Percentiles rank a stretch among this genome's conserved stretches.
phyloP scores from a whole-genome alignment of 2,329 filamentous ascomycete species.

The Diatrype stigma region DNA sequence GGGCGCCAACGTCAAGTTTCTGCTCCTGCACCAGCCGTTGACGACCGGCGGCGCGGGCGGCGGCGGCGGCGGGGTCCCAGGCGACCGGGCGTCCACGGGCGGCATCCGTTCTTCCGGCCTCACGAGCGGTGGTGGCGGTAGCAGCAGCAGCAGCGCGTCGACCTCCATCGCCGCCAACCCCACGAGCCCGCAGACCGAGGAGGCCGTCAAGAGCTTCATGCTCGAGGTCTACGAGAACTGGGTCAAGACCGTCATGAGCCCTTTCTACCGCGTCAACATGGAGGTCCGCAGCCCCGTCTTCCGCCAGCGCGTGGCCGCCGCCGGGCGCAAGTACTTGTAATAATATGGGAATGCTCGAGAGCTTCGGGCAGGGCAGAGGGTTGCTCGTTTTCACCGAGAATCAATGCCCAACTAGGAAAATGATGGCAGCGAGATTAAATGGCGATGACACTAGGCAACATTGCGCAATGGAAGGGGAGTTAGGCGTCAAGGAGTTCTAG shows the following conservation, averaged over 20 bases:
- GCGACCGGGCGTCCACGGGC: not conserved
- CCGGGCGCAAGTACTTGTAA: conserved; percentile 88
- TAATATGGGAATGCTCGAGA: not conserved
- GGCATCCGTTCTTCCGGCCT: not conserved
- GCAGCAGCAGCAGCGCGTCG: conserved; percentile 32
- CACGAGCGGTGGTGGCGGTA: conserved; percentile 7
- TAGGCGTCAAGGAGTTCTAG: not conserved
- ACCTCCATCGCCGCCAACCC: conserved; percentile 81
- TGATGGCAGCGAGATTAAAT: too few species aligned
- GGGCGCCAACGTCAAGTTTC: conserved; percentile 86
- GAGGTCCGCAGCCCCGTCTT: conserved; percentile 86
- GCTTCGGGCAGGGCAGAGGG: too few species aligned
- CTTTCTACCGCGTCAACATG: conserved; percentile 85
- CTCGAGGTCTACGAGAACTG: conserved; percentile 93
- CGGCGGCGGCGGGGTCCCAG: conserved; percentile 13
- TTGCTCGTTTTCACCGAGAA: too few species aligned
- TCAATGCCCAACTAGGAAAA: not conserved
- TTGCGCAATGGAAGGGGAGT: not conserved
- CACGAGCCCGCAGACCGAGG: conserved; percentile 84
- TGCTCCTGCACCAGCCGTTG: conserved; percentile 82
- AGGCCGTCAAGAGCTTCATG: conserved; percentile 94
- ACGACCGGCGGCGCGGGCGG: conserved; percentile 37
- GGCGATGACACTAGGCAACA: not conserved
- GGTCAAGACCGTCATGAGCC: conserved; percentile 96
- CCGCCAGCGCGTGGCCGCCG: conserved; percentile 72